Base-by-base conservation (phyloP, 148 eudicot species). In the Camellia granthamiana region DNA sequence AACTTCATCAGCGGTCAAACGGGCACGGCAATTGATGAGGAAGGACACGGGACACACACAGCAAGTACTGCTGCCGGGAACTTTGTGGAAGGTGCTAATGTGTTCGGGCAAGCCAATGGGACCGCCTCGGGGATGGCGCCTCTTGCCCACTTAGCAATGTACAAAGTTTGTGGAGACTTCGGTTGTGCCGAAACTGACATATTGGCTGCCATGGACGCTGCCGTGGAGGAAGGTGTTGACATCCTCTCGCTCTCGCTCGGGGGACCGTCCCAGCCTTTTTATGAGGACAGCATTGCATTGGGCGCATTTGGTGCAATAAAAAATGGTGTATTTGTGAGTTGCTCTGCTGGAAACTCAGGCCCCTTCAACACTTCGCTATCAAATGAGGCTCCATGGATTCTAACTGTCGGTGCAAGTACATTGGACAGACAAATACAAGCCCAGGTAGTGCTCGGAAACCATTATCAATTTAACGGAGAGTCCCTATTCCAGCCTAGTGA, bases 281-380 rank as follows among this genome's bases (percentile, higher is more conserved):
- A 66, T 19, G 4, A 13, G 0, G 89, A 87, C 47, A 51, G 44
- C 2, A 43, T 85, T 2, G 85, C 89, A 0, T 13, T 92, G 5
- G 92, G 86, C 1, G 65, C 92, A 7, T 92, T 88, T 75, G 83
- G 79, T 9, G 96, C 93, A 47, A 62, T 82, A 41, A 83, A 86
- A 21, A 86, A 85, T 51, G 93, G 96, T 0, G 78, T 89, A 3
- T 83, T 92, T 68, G 89, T 90, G 9, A 86, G 92, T 11, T 85
- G 85, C 21, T 84, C 97, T 0, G 97, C 92, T 0, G 97, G 94
- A 1, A 92, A 92, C 44, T 7, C 60, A 0, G 94, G 97, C 2
- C 90, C 90, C 0, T 38, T 1, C 7, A 52, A 10, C 0, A 54
- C 59, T 18, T 5, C 82, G 0, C 44, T 87, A 6, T 18, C 77